Base-by-base conservation (phyloP, 768 basidiomycete species). In the Leccinum disarticulatum region DNA sequence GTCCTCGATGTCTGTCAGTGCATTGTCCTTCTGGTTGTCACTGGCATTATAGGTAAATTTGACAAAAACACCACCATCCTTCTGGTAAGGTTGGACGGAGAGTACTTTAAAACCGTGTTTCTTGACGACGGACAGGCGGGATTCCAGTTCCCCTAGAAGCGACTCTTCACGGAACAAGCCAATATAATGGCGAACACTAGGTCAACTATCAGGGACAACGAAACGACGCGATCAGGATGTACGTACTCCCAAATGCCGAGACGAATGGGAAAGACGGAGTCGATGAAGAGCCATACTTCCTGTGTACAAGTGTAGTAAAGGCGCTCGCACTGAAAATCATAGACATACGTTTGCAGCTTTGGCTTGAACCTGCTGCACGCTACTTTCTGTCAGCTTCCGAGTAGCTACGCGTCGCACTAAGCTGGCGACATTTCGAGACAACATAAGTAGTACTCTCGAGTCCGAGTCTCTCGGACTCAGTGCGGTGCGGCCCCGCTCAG, bases 51-150 rank as follows among this genome's bases (percentile, higher is more conserved):
- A 95, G 22, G 77, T 74, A 70, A 94, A 93, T 33, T 79, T 80
- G 38, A 94, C 87, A 68, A 93, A 94, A 15, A 91, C 87, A 5
- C 94, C 94, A 3, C 93, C 93, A 61, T 95, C 93, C 66, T 95
- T 95, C 54, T 75, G 73, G 61, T 85, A 80, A 7, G 86, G 85
- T 55, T 91, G 79, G 6, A 93, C 66, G 25, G 82, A 80, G 4
- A 87, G 67, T n/a, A 92, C 74, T 31, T 77, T 75, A 68, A 94
- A 91, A 36, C 76, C 78, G 63, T 86, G 82, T 1, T 79, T 66
- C 31, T 81, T 79, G 43, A 91, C 78, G 7, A 73, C 63, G 13
- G 81, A 77, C 8, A 94, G 76, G 35, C 84, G 77, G 1, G 67
- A 65, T 15, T 73, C 67, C 19, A 95, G 73, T 30, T 69, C 60